These are phyloP conservation scores for Penicillium bialowiezense DNA, from an alignment of 495 filamentous ascomycete genomes.

Conservation along the genomic window DNA sequence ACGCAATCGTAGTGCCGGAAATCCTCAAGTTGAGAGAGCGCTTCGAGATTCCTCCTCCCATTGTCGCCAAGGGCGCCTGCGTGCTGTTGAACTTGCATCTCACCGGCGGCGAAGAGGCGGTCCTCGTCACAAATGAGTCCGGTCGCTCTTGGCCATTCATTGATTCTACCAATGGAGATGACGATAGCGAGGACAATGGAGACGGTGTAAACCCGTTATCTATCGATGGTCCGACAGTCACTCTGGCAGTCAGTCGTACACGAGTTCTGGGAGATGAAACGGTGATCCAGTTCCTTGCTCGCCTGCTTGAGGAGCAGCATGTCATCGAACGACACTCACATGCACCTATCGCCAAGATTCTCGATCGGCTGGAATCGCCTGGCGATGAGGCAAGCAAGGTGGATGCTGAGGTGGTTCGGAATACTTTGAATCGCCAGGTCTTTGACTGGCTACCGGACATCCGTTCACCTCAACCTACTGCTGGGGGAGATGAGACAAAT, in stretches of 20 bases:
- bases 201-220: slow-evolving; percentile 2
- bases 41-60: slow-evolving; percentile 4
- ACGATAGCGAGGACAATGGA: neutral
- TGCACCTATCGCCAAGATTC: slow-evolving; percentile 1
- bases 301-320: slow-evolving; percentile 3
- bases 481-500: neutral
- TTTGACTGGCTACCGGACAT: too few species aligned
- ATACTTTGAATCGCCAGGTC: too few species aligned
- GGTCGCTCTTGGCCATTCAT: slow-evolving; percentile 4
- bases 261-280: neutral
- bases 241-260: neutral
- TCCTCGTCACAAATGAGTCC: slow-evolving; percentile 3
- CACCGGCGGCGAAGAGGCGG: slow-evolving; percentile 4
- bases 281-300: neutral
- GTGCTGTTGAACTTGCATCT: slow-evolving; percentile 6
- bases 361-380: neutral
- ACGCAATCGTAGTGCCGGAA: neutral
- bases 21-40: neutral
- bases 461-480: neutral
- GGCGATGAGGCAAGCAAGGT: too few species aligned
- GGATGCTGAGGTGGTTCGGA: too few species aligned
- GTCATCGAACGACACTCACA: slow-evolving; percentile 1
- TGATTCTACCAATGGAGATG: neutral
- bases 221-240: slow-evolving; percentile 9
- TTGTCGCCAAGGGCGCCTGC: slow-evolving; percentile 8